phyloP scores from a whole-genome alignment of 129 eudicot species.

The Arctium lappa region DNA sequence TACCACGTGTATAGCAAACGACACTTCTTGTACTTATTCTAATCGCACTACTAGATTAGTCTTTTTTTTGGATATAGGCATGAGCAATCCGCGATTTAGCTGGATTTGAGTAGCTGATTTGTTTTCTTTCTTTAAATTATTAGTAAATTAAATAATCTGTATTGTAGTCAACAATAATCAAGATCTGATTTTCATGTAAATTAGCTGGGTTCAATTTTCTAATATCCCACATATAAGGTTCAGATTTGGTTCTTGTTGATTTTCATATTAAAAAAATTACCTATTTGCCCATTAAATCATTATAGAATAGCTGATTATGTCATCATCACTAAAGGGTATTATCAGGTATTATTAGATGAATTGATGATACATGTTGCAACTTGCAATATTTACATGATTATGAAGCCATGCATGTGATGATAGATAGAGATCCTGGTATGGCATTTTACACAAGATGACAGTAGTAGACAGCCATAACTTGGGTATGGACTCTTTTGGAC shows the following conservation, averaged over 20 bases:
- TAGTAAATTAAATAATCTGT: constrained; percentile 25
- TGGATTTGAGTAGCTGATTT: constrained; percentile 30
- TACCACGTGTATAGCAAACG: constrained; percentile 16
- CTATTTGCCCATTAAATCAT: neutral
- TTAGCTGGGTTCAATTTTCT: constrained; percentile 25
- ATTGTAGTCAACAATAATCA: constrained; percentile 29
- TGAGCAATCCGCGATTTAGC: constrained; percentile 25
- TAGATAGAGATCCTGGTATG: constrained; percentile 18
- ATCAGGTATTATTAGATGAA: neutral
- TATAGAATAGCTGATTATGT: neutral
- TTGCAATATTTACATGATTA: neutral
- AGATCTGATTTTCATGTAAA: constrained; percentile 30
- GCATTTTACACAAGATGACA: constrained; percentile 10
- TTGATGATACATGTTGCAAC: neutral
- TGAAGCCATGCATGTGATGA: constrained; percentile 22
- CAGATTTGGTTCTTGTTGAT: constrained; percentile 25
- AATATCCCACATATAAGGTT: constrained; percentile 23
- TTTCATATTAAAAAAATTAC: neutral
- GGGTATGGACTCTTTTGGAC: constrained; percentile 30
- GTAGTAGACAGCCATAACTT: constrained; percentile 18
- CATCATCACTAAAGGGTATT: constrained; percentile 8
- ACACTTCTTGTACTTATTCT: constrained; percentile 9
- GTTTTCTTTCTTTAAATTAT: neutral
- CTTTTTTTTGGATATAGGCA: constrained; percentile 16
- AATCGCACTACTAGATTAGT: constrained; percentile 17